These are phyloP conservation scores for Botrytis cinerea DNA, from an alignment of 2,329 filamentous ascomycete genomes.

Conservation along the genomic window DNA sequence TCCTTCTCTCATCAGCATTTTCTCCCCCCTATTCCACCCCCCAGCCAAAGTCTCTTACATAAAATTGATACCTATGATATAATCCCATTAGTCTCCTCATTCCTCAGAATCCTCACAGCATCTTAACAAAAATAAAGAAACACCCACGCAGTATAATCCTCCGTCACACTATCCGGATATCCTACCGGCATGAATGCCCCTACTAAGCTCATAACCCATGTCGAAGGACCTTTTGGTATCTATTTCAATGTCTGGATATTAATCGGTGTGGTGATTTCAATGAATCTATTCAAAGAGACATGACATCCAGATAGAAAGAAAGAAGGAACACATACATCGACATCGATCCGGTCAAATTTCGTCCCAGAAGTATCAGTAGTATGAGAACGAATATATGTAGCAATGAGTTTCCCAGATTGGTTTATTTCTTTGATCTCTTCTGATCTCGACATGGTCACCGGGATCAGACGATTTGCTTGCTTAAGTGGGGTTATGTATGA, in stretches of 20 bases:
- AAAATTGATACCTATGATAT: slow-evolving; percentile 62
- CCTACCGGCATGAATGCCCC: slow-evolving; percentile 68
- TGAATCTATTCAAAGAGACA: background rate
- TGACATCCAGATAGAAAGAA: background rate
- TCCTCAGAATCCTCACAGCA: background rate
- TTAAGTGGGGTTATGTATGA: background rate
- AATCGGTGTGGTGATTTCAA: background rate
- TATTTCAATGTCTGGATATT: slow-evolving; percentile 23
- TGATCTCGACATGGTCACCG: background rate
- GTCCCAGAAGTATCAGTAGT: background rate
- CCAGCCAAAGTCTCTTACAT: slow-evolving; percentile 48
- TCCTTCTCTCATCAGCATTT: slow-evolving; percentile 45
- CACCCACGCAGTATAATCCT: slow-evolving; percentile 65
- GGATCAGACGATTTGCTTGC: background rate
- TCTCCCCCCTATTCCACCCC: background rate
- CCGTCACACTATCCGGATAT: slow-evolving; percentile 69
- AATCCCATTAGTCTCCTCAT: slow-evolving; percentile 14
- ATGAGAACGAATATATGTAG: slow-evolving; percentile 36
- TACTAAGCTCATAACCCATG: slow-evolving; percentile 45
- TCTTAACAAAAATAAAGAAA: background rate
- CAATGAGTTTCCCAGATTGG: slow-evolving; percentile 40
- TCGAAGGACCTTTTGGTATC: slow-evolving; percentile 34
- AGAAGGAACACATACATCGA: slow-evolving; percentile 30
- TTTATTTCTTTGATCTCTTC: slow-evolving; percentile 38
- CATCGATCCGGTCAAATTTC: slow-evolving; percentile 32